Percentiles rank a stretch among this genome's conserved stretches.
phyloP scores from a whole-genome alignment of 805 yeast species.

The Candida ipomoeae region DNA sequence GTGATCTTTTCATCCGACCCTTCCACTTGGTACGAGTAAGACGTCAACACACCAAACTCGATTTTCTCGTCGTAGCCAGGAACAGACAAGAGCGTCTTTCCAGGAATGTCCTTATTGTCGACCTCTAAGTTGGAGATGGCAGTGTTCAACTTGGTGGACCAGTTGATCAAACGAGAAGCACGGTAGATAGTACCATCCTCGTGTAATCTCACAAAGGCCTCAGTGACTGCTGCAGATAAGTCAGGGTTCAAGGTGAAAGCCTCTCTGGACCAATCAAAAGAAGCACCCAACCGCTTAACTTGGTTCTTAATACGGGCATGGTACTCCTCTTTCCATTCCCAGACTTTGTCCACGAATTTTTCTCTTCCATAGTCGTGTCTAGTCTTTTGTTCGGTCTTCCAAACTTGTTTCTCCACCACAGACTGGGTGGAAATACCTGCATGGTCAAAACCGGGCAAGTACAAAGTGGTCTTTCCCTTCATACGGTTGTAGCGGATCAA shows the following conservation, averaged over 20 bases:
- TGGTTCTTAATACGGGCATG: slow-evolving; percentile 82
- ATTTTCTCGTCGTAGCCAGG: slow-evolving; percentile 89
- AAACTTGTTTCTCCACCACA: slow-evolving; percentile 92
- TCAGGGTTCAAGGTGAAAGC: slow-evolving; percentile 87
- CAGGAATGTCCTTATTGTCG: slow-evolving; percentile 83
- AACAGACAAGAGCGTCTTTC: slow-evolving; percentile 73
- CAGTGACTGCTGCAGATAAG: slow-evolving; percentile 74
- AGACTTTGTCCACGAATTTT: slow-evolving; percentile 77
- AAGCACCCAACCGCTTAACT: slow-evolving; percentile 85
- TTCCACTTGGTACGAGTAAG: slow-evolving; percentile 86
- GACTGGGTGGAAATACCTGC: slow-evolving; percentile 99
- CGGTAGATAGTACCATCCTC: slow-evolving; percentile 96
- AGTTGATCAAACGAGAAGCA: slow-evolving; percentile 87
- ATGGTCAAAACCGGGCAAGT: slow-evolving; percentile 95
- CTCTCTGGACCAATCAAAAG: slow-evolving; percentile 94
- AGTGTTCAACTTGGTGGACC: slow-evolving; percentile 93
- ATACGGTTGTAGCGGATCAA: slow-evolving; percentile 92
- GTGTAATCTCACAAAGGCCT: slow-evolving; percentile 86
- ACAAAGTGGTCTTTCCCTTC: slow-evolving; percentile 92
- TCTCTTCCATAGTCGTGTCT: slow-evolving; percentile 96
- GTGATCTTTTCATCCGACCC: slow-evolving; percentile 79
- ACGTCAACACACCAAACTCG: slow-evolving; percentile 96
- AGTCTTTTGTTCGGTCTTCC: slow-evolving; percentile 83
- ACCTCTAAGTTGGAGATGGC: slow-evolving; percentile 96
- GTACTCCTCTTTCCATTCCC: slow-evolving; percentile 98